These are phyloP conservation scores for Cyberlindnera xishuangbannaensis DNA, from an alignment of 805 yeast genomes.

Conservation along the genomic window DNA sequence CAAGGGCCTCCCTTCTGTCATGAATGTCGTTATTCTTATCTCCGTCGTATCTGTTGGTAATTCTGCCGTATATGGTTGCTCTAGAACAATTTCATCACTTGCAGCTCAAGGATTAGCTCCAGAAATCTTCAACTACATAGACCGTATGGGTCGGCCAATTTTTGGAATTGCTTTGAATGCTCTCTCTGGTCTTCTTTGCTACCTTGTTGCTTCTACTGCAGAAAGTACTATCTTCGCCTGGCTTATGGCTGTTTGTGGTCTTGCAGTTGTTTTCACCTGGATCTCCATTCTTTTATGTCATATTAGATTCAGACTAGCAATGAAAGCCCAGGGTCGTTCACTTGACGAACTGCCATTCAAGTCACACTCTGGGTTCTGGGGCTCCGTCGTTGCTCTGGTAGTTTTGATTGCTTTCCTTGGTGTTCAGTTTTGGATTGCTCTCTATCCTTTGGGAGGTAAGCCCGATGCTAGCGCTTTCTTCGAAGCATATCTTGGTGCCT, in stretches of 20 bases:
- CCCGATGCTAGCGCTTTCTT: constrained; percentile 34
- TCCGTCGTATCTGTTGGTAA: constrained; percentile 43
- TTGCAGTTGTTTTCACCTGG: constrained; percentile 46
- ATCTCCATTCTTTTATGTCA: constrained; percentile 38
- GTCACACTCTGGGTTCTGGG: constrained; percentile 38
- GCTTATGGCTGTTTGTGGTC: constrained; percentile 45
- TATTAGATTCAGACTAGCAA: constrained; percentile 41
- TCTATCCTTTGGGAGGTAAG: constrained; percentile 36
- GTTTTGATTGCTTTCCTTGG: constrained; percentile 33
- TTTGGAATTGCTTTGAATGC: constrained; percentile 37
- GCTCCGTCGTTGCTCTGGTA: constrained; percentile 35
- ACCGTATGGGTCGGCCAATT: constrained; percentile 45
- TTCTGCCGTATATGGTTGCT: constrained; percentile 52
- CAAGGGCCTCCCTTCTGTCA: constrained; percentile 32
- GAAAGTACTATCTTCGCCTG: constrained; percentile 39
- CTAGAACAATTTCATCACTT: constrained; percentile 45
- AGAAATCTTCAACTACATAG: constrained; percentile 35
- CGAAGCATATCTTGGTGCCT: constrained; percentile 36
- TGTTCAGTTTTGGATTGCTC: constrained; percentile 45
- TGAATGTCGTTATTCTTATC: constrained; percentile 36
- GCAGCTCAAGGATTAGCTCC: constrained; percentile 44
- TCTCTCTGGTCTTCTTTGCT: constrained; percentile 37
- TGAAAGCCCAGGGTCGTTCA: constrained; percentile 36
- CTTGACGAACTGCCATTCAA: constrained; percentile 36
- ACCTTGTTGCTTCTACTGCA: constrained; percentile 37